Percentiles rank a stretch among this genome's conserved stretches.
These are phyloP conservation scores for Penicillium angulare DNA, from an alignment of 495 filamentous ascomycete genomes.

Conservation along the genomic window DNA sequence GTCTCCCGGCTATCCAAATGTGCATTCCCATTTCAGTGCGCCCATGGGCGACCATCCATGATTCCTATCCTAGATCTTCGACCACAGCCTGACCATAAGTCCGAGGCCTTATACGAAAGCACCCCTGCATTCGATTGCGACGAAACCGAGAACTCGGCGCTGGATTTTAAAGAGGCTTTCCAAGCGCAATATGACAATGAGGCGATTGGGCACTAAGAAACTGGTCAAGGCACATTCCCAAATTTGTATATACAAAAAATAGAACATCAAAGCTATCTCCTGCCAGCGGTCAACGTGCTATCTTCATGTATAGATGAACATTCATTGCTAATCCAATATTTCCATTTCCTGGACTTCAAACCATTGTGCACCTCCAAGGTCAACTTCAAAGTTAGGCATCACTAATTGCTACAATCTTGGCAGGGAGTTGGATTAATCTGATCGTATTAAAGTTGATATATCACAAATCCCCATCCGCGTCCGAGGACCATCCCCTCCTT, in stretches of 20 bases:
- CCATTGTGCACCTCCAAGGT: too few relatives aligned
- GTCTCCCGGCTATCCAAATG: slow-evolving; percentile 62
- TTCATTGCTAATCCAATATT: too few relatives aligned
- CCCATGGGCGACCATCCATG: slow-evolving; percentile 79
- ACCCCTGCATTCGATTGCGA: neutral
- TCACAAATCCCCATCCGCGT: neutral
- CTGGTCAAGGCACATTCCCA: neutral
- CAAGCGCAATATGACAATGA: slow-evolving; percentile 10
- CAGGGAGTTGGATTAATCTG: too few relatives aligned
- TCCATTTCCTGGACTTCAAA: too few relatives aligned
- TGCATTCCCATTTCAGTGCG: slow-evolving; percentile 90
- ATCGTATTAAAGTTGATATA: too few relatives aligned
- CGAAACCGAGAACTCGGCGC: slow-evolving; percentile 7
- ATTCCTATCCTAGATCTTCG: slow-evolving; percentile 66
- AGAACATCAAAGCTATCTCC: too few relatives aligned
- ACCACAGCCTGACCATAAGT: neutral
- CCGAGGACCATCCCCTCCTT: neutral
- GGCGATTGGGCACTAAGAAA: too few relatives aligned
- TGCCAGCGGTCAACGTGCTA: too few relatives aligned
- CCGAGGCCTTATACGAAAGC: neutral
- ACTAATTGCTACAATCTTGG: too few relatives aligned
- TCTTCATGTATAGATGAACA: too few relatives aligned
- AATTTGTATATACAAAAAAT: too few relatives aligned
- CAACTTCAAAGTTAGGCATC: too few relatives aligned
- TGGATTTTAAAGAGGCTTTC: slow-evolving; percentile 20